Evolutionary conservation across 1,284 basidiomycete genomes (phyloP).

Genomic region (Tremellales sp.): DNA sequence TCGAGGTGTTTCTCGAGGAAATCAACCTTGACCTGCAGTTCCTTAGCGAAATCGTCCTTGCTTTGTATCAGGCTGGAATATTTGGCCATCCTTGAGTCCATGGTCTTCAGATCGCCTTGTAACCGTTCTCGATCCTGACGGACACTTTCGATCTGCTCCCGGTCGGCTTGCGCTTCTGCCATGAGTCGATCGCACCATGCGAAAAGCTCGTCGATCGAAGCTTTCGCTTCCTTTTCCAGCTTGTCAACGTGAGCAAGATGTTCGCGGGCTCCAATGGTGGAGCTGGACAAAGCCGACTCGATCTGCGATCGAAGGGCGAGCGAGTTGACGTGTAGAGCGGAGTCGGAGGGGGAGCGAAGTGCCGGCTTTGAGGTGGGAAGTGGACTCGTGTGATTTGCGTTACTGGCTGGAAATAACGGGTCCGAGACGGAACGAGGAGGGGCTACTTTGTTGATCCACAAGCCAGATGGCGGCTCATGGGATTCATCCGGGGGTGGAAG

Average conservation of each 20-base stretch:
- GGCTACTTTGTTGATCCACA: too few species aligned
- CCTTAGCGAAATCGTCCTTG: not conserved
- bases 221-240: not conserved
- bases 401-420: too few species aligned
- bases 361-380: too few species aligned
- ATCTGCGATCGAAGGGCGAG: too few species aligned
- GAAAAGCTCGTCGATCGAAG: not conserved
- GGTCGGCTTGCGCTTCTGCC: not conserved
- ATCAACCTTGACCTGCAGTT: not conserved
- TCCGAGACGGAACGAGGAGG: too few species aligned
- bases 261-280: not conserved
- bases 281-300: not conserved
- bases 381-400: too few species aligned
- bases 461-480: too few species aligned
- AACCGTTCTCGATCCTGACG: not conserved
- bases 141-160: not conserved
- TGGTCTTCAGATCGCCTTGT: not conserved
- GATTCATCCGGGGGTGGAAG: too few species aligned
- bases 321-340: too few species aligned
- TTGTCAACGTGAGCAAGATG: not conserved
- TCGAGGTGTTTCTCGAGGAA: conserved; percentile 1
- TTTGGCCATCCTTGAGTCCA: not conserved
- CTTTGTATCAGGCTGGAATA: not conserved
- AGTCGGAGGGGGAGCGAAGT: too few species aligned
- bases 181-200: not conserved